Conservation (phyloP, 2,329 filamentous ascomycete species). For the Monilinia vaccinii-corymbosi region DNA sequence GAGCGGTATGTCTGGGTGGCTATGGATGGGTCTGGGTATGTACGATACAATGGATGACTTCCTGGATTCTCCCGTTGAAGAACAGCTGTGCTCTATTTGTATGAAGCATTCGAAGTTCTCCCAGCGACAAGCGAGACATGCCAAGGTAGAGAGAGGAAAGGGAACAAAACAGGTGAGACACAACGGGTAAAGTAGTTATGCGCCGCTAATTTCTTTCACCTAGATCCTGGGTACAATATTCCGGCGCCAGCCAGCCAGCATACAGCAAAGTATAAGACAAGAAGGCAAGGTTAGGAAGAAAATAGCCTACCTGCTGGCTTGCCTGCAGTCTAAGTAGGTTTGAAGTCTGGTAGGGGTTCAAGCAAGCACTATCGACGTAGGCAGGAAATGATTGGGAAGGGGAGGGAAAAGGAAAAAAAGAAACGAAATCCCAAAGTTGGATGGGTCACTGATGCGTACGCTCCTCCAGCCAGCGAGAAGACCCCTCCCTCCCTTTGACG, state of each 20-base stretch:
- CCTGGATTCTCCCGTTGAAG: not conserved
- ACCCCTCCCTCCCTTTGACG: too few species aligned
- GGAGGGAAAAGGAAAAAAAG: not conserved
- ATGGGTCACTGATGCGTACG: not conserved
- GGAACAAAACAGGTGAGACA: not conserved
- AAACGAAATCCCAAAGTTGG: too few species aligned
- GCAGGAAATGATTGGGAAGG: not conserved
- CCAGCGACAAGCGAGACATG: not conserved
- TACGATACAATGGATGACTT: not conserved
- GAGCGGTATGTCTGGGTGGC: too few species aligned
- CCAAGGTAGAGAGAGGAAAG: not conserved
- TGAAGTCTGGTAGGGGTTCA: not conserved
- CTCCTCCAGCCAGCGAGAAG: too few species aligned
- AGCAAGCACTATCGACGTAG: too few species aligned
- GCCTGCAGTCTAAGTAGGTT: not conserved
- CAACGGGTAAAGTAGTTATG: not conserved
- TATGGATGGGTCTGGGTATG: not conserved
- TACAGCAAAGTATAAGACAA: not conserved
- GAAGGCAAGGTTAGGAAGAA: not conserved
- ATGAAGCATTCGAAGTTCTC: not conserved
- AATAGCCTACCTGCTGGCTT: not conserved
- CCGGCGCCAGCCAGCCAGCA: not conserved
- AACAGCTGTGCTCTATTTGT: not conserved
- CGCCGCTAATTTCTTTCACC: conserved; percentile 1
- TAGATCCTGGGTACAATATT: conserved; percentile 5